Conservation (phyloP, 306 rosid genomes). For the Crotalaria pallida region DNA sequence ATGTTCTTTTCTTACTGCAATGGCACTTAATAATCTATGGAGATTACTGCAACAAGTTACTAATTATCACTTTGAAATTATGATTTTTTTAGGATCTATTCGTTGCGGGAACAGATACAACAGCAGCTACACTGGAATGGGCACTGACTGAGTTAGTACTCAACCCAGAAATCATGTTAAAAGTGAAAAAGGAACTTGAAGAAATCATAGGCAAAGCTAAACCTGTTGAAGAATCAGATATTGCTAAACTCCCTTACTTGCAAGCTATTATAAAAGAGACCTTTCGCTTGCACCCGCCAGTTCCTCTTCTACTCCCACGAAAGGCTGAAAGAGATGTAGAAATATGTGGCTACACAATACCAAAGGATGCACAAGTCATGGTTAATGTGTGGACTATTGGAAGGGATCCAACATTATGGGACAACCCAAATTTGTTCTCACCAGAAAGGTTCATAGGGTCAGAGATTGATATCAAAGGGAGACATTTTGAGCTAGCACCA, state of each 20-base stretch:
- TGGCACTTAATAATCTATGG: too few species aligned
- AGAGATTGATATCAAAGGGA: constrained; percentile 29
- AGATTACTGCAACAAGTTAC: too few species aligned
- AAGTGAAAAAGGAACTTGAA: constrained; percentile 27
- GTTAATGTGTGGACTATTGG: constrained; percentile 39
- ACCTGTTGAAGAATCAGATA: constrained; percentile 40
- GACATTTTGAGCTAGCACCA: constrained; percentile 35
- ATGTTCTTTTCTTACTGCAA: neutral
- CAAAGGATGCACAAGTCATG: constrained; percentile 39
- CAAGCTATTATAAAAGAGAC: constrained; percentile 49
- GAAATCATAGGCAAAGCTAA: constrained; percentile 41
- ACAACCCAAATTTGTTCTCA: constrained; percentile 28
- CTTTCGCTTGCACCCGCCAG: constrained; percentile 28
- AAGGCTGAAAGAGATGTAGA: constrained; percentile 36
- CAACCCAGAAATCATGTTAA: constrained; percentile 31
- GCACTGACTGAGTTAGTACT: constrained; percentile 39
- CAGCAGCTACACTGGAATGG: constrained; percentile 34
- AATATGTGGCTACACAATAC: constrained; percentile 30
- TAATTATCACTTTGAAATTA: neutral
- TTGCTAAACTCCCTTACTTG: constrained; percentile 35
- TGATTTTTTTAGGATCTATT: constrained; percentile 30
- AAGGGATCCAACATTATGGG: constrained; percentile 30
- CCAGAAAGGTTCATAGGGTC: constrained; percentile 50
- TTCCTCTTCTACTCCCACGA: constrained; percentile 39
- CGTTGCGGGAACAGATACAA: constrained; percentile 42